Base-by-base conservation (phyloP, 495 filamentous ascomycete species). In the Penicillium soppii region DNA sequence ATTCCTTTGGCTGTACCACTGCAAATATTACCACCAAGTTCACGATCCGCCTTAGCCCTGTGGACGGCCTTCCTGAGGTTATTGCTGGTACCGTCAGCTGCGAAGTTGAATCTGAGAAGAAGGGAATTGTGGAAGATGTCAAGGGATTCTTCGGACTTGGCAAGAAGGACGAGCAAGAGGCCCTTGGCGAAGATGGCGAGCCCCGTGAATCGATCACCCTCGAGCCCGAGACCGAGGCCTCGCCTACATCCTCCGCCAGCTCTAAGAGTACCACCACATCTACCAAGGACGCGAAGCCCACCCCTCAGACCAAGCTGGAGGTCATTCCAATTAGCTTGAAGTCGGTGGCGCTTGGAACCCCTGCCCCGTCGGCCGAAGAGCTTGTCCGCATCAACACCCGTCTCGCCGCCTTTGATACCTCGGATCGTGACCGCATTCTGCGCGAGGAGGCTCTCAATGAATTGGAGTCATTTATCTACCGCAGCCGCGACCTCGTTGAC, bases 91-190 rank as follows among this genome's bases (percentile, higher is more conserved):
- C 81, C 47, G 86, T 94, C 6, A 91, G 92, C 68, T 99, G 94
- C 58, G 89, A 92, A 65, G 79, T 88, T 32, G 81, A 85, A 30
- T 79, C 69, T 9, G 84, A 86, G 48, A 92, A 90, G 72, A 88
- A 88, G 62, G 88, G 83, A 19, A 84, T 97, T 25, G 83, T 92
- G 30, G 95, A 96, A 57, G 89, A 89, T 33, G 88, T 97, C 63
- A 99, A 99, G 75, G 90, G 87, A 47, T 83, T 96, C 52, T 92
- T 98, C 61, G 95, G 95, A 13, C 88, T 97, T 59, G 94, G 94
- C 52, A 89, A 92, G 74, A 92, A 95, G 57, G 84, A 81, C 50
- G 82, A 80, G 26, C 92, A 97, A 69, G 83, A 87, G 58, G 82
- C 89, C 17, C 69, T 96, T 16, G 85, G 84, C 25, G 86, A 80